Percentiles rank a stretch among this genome's conserved stretches.
Conservation (phyloP, 352 stramenopile genomes). For the Phytophthora hybrid region DNA sequence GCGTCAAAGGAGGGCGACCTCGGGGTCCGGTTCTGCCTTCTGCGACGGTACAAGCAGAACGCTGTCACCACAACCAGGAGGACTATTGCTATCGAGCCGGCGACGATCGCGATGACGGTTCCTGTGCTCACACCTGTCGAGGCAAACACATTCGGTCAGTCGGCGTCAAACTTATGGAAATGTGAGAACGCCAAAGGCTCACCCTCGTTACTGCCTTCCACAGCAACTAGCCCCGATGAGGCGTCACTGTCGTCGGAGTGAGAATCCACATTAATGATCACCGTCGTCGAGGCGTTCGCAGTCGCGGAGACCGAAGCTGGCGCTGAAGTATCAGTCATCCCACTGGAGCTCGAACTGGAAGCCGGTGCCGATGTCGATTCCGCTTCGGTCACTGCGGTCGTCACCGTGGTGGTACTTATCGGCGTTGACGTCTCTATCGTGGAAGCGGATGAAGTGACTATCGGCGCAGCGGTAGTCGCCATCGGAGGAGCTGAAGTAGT, state of each 20-base stretch:
- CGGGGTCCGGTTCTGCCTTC: conserved; percentile 18
- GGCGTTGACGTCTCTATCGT: conserved; percentile 10
- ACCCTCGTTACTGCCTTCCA: conserved; percentile 26
- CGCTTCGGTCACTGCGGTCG: conserved; percentile 12
- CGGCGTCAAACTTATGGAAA: not conserved
- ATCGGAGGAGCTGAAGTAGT: conserved; percentile 13
- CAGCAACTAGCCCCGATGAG: conserved; percentile 13
- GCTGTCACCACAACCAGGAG: conserved; percentile 30
- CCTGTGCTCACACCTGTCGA: conserved; percentile 32
- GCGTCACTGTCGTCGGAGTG: conserved; percentile 17
- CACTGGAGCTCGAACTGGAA: conserved; percentile 24
- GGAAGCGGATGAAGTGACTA: conserved; percentile 10
- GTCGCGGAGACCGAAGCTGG: conserved; percentile 25
- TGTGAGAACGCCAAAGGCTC: not conserved
- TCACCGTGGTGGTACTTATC: conserved; percentile 11
- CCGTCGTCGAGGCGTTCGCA: conserved; percentile 33
- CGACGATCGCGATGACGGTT: conserved; percentile 31
- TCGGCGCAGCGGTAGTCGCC: conserved; percentile 19
- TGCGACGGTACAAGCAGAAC: conserved; percentile 39
- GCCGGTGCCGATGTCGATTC: conserved; percentile 17
- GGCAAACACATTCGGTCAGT: conserved; percentile 1
- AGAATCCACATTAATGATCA: conserved; percentile 28
- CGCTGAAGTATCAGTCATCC: conserved; percentile 9
- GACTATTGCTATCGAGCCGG: conserved; percentile 19
- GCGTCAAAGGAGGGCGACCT: conserved; percentile 30